Percentiles rank a stretch among this genome's conserved stretches.
Evolutionary conservation across 768 basidiomycete genomes (phyloP).

Genomic region (Candolleomyces eurysporus): DNA sequence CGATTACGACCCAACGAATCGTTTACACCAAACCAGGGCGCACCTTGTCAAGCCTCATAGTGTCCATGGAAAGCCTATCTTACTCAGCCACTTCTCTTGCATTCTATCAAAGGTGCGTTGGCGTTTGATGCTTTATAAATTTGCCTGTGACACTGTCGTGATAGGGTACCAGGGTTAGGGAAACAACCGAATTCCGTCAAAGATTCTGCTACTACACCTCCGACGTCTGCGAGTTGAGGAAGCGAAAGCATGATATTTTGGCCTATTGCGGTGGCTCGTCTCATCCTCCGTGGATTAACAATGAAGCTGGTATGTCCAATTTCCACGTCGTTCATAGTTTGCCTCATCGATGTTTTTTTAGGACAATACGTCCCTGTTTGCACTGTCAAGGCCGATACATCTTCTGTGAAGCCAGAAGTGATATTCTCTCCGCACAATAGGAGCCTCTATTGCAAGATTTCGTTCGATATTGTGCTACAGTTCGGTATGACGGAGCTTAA

Average conservation of each 20-base stretch:
- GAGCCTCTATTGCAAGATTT: slow-evolving; percentile 13
- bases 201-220: neutral
- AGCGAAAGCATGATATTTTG: neutral
- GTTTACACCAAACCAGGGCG: slow-evolving; percentile 37
- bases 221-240: neutral
- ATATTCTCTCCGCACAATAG: neutral
- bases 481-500: slow-evolving; percentile 55
- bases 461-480: slow-evolving; percentile 42
- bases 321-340: neutral
- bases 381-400: neutral
- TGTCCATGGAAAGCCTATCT: slow-evolving; percentile 34
- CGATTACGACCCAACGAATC: slow-evolving; percentile 29
- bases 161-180: slow-evolving; percentile 43
- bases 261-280: neutral
- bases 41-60: slow-evolving; percentile 21
- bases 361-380: neutral
- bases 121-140: neutral
- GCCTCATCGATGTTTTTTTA: neutral
- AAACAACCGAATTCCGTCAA: slow-evolving; percentile 36
- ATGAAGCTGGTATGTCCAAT: neutral
- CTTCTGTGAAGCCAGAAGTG: neutral
- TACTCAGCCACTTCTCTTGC: slow-evolving; percentile 38
- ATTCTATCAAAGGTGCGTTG: slow-evolving; percentile 39
- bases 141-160: neutral
- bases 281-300: neutral